Evolutionary conservation across 2,329 filamentous ascomycete genomes (phyloP), one percentile per base, ranked within the genome.

Genomic region (Macrophomina pseudophaseolina): DNA sequence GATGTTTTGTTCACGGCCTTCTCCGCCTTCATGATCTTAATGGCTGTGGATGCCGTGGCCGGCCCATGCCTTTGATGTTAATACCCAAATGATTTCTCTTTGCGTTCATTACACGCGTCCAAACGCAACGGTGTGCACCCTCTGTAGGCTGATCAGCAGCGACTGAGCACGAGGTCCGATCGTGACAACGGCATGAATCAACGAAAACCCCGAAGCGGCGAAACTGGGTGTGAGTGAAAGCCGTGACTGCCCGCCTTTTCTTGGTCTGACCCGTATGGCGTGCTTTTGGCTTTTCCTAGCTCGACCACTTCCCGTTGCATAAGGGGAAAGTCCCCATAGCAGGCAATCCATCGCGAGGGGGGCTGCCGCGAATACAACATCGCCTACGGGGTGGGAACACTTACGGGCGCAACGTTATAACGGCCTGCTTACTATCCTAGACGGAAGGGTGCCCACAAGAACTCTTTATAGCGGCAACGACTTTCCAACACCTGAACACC

Each of bases 241-340:
- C 58, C 58, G 58, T 62, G 58, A 14, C 9, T 59, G 54, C 38
- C 54, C 38, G 54, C 54, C 23, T 30, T 62, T 62, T 49, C 58
- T 28, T 46, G 58, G 58, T 44, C 5, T n/a, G 6, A 51, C 6
- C 42, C 11, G 44, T 14, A 62, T 62, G 58, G 44, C 58, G 58
- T 62, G 58, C 58, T 62, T 62, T 62, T 62, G 44, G 44, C 58
- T 62, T 62, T 62, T 49, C 58, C 58, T 62, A 62, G 58, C 58
- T 62, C 28, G 58, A 49, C 6, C 42, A 38, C 23, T 35, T 35
- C 32, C 42, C 58, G 58, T 9, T 49, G 30, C 58, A 28, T 28
- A 62, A 62, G n/a, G 33, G 58, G 58, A 23, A 62, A 51, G 30
- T 51, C 28, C 11, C 42, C 42, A 28, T 16, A 30, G 58, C 58